Percentiles rank a stretch among this genome's conserved stretches.
Conservation (phyloP, 192 early-diverging fungal genomes). For the Podila horticola region DNA sequence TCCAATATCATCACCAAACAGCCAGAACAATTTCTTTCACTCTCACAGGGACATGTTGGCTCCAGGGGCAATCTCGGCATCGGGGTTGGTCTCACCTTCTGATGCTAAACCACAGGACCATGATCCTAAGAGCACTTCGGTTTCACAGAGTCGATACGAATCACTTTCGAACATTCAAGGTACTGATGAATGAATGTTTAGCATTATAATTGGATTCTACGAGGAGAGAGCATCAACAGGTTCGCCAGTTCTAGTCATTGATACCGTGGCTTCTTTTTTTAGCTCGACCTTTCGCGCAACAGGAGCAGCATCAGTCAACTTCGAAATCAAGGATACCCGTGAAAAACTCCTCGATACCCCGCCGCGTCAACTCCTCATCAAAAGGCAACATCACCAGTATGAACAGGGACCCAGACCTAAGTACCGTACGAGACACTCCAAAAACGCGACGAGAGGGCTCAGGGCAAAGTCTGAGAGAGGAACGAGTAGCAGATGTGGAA, state of each 20-base stretch:
- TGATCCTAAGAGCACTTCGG: neutral
- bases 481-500: too few relatives aligned
- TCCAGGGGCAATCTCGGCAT: neutral
- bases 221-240: neutral
- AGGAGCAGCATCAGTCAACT: neutral
- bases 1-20: neutral
- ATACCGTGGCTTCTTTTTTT: too few relatives aligned
- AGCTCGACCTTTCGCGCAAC: neutral
- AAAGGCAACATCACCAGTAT: neutral
- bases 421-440: neutral
- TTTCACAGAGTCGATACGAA: neutral
- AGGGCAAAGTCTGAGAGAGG: too few relatives aligned
- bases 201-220: neutral
- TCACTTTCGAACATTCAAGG: neutral
- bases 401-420: neutral
- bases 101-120: neutral
- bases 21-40: too few relatives aligned
- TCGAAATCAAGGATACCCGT: slow-evolving; percentile 81
- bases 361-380: neutral
- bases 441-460: neutral
- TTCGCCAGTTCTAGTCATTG: neutral
- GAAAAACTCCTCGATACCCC: neutral
- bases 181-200: neutral
- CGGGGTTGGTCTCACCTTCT: neutral
- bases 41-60: neutral